phyloP scores from a whole-genome alignment of 805 yeast genomes.

The Saccharomycopsis schoenii region DNA sequence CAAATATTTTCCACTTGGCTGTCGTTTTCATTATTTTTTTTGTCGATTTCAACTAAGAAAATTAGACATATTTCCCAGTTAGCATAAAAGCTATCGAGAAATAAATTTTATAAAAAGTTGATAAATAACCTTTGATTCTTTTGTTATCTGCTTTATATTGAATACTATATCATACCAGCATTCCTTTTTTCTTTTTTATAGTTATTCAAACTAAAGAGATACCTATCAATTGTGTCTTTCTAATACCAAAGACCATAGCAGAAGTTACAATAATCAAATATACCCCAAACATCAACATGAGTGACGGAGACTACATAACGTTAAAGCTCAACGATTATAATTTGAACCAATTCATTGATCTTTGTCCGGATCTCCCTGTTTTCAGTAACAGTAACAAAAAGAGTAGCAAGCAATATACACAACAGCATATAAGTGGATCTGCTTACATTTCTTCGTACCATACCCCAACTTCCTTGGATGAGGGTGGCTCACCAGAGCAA shows the following conservation, averaged over 20 bases:
- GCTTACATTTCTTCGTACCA: background rate
- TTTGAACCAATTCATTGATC: background rate
- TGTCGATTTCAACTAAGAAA: background rate
- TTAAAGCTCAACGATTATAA: background rate
- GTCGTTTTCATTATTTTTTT: background rate
- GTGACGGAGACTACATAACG: background rate
- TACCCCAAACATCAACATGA: background rate
- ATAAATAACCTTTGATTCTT: too few relatives aligned
- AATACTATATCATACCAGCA: too few relatives aligned
- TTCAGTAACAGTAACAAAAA: background rate
- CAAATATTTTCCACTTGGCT: background rate
- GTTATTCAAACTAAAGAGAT: too few relatives aligned
- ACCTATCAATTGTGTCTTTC: too few relatives aligned
- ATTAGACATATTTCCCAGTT: background rate
- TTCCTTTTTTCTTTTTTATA: too few relatives aligned
- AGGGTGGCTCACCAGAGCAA: background rate
- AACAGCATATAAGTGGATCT: background rate
- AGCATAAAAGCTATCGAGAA: too few relatives aligned
- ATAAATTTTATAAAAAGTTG: too few relatives aligned
- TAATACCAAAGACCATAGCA: too few relatives aligned
- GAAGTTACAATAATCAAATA: too few relatives aligned
- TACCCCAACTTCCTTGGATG: background rate
- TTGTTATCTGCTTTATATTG: too few relatives aligned
- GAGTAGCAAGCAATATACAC: background rate
- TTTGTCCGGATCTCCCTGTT: background rate